Conservation (phyloP, 805 yeast genomes). For the Ascoidea tarda region DNA sequence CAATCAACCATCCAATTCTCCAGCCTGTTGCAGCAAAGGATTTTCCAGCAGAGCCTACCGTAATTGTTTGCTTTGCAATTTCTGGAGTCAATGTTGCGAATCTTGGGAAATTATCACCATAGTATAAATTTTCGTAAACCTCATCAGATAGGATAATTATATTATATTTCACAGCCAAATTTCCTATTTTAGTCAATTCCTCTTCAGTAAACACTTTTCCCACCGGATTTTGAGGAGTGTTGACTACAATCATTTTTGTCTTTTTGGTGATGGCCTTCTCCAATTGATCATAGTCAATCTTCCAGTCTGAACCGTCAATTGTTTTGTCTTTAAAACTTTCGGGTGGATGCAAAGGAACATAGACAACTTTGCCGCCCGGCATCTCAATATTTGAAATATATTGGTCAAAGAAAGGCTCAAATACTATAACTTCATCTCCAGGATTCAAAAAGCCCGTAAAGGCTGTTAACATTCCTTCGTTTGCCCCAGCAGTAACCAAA, state of each 20-base stretch:
- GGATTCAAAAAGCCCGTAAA: slow-evolving; percentile 73
- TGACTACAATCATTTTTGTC: slow-evolving; percentile 78
- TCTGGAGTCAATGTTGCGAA: slow-evolving; percentile 77
- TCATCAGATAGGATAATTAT: slow-evolving; percentile 80
- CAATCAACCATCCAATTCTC: slow-evolving; percentile 95
- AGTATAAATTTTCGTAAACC: slow-evolving; percentile 86
- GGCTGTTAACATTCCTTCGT: slow-evolving; percentile 82
- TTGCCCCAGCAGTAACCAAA: slow-evolving; percentile 89
- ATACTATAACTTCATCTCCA: slow-evolving; percentile 92
- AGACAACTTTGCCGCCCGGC: slow-evolving; percentile 84
- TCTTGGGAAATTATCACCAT: slow-evolving; percentile 54
- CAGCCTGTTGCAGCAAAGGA: slow-evolving; percentile 99
- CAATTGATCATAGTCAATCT: slow-evolving; percentile 64
- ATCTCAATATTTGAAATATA: slow-evolving; percentile 88
- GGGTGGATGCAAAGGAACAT: slow-evolving; percentile 81
- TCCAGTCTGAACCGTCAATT: slow-evolving; percentile 80
- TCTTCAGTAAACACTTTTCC: slow-evolving; percentile 76
- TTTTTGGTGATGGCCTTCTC: slow-evolving; percentile 54
- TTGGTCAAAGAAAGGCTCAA: slow-evolving; percentile 96
- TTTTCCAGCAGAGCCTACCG: slow-evolving; percentile 96
- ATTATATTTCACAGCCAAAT: slow-evolving; percentile 75
- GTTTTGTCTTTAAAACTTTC: slow-evolving; percentile 43
- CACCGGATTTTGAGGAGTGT: slow-evolving; percentile 93
- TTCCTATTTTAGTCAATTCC: slow-evolving; percentile 66
- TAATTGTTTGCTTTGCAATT: slow-evolving; percentile 60